Evolutionary conservation across 2,329 filamentous ascomycete species (phyloP), one percentile per base, ranked within the genome.

Genomic region (Beauveria brongniartii): DNA sequence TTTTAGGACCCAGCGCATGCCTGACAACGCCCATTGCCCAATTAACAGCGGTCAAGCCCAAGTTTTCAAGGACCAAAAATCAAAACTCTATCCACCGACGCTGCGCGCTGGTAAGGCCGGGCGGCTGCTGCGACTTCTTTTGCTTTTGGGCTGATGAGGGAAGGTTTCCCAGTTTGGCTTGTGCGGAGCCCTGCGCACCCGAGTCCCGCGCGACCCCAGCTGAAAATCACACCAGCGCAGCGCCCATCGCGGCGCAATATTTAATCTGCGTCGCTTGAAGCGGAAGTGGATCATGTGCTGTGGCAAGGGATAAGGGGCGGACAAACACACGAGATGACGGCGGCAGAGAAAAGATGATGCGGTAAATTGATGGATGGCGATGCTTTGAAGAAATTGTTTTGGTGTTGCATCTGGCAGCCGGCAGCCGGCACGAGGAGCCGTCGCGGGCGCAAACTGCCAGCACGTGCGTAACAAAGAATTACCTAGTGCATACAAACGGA

Each of bases 281-380:
- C 1, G 59, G 54, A 61, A 61, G 59, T 61, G 59, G 59, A 53
- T 61, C 54, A 40, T 61, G 59, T 61, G 54, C 34, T 59, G 12
- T 52, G 30, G 55, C 58, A n/a, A n/a, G 24, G 47, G 26, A 52
- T 53, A 61, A 44, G 44, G 44, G 44, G 59, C 8, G 26, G 22
- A 41, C 16, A 22, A 10, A 20, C 3, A 43, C 18, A 43, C 18
- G 26, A 48, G 22, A 30, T 12, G 28, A 34, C 41, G 30, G n/a
- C 46, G 44, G 16, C 46, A 20, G 9, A n/a, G 24, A 8, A 50
- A 20, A 41, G 7, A 16, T 28, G 58, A 43, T 24, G 44, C 51
- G 26, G 41, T 54, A 48, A 48, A 47, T 54, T 20, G 22, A 41
- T 9, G 10, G 28, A 48, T 47, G 48, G 50, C 22, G 41, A 55